Evolutionary conservation across 805 yeast genomes (phyloP), one percentile per base, ranked within the genome.

Genomic region (Yamadazyma laniorum): DNA sequence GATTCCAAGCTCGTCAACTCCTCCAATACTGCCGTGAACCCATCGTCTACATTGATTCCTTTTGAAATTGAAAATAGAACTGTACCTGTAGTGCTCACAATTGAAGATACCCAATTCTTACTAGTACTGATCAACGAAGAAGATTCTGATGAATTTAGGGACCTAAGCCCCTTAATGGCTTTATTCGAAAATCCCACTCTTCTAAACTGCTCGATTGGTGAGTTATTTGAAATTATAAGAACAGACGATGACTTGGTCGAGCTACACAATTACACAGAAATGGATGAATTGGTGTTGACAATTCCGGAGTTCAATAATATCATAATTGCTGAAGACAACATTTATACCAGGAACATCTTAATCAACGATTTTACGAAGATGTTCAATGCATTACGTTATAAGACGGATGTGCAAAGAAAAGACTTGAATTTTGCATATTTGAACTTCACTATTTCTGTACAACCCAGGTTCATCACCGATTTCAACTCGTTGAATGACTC

Each of bases 321-420:
- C 18, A 32, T 37, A n/a, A 48, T 65, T n/a, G 43, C 64, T 2
- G 68, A 65, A 37, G 66, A 62, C 42, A 53, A 59, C 34, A 45
- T 53, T 3, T 56, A 60, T 39, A 39, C 61, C 3, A 42, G 50
- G 15, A 55, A 56, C 15, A 42, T 58, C 13, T 46, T 50, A 2
- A 39, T 64, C 11, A 44, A 43, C 13, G 67, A 61, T 41, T 51
- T 65, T 23, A 32, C 60, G n/a, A 35, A 44, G 16, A 37, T 56
- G 17, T 60, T 56, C 41, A 39, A 40, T 16, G 48, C 48, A 9
- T 45, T 59, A 19, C 36, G 39, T 8, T 37, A 28, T 3, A 45
- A 50, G 17, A 45, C 54, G 6, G 19, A 28, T 3, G 28, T 34
- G 18, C 23, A 30, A 2, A 14, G 15, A 12, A 6, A 16, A 18